Conservation (phyloP, 2,329 filamentous ascomycete species). For the Colletotrichum acutatum region DNA sequence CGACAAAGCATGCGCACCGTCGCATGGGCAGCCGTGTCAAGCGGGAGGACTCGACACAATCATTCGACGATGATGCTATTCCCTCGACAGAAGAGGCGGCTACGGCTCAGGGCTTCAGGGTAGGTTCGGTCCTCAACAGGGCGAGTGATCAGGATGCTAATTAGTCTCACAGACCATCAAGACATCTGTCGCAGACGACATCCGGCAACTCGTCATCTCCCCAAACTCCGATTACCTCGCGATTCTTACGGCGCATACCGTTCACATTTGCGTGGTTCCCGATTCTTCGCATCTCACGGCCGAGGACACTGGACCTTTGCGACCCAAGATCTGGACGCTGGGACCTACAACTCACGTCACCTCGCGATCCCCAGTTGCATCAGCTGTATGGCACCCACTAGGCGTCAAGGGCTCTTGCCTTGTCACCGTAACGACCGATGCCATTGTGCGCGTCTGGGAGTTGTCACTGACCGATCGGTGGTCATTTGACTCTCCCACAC, state of each 20-base stretch:
- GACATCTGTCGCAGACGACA: slow-evolving; percentile 81
- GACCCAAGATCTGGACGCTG: slow-evolving; percentile 89
- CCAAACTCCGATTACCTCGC: slow-evolving; percentile 85
- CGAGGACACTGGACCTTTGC: slow-evolving; percentile 75
- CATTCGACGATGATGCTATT: slow-evolving; percentile 48
- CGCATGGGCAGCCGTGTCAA: slow-evolving; percentile 55
- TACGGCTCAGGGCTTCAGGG: slow-evolving; percentile 57
- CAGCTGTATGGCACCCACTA: slow-evolving; percentile 91
- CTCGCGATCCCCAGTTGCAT: slow-evolving; percentile 82
- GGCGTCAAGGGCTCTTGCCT: slow-evolving; percentile 84
- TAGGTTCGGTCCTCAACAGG: slow-evolving; percentile 44
- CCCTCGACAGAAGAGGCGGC: slow-evolving; percentile 41
- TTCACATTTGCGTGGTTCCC: slow-evolving; percentile 88
- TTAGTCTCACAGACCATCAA: slow-evolving; percentile 71
- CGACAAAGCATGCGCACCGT: slow-evolving; percentile 43
- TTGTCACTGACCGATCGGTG: slow-evolving; percentile 84
- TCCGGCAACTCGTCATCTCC: slow-evolving; percentile 86
- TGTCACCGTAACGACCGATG: slow-evolving; percentile 89
- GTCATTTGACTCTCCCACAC: slow-evolving; percentile 85
- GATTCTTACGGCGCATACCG: slow-evolving; percentile 86
- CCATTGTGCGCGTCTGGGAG: slow-evolving; percentile 91
- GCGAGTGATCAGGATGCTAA: slow-evolving; percentile 6
- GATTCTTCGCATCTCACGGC: slow-evolving; percentile 80
- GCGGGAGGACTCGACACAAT: slow-evolving; percentile 56
- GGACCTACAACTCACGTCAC: slow-evolving; percentile 93